Percentiles rank a stretch among this genome's conserved stretches.
Evolutionary conservation across 352 stramenopile genomes (phyloP).

Genomic region (Phytophthora sp.): DNA sequence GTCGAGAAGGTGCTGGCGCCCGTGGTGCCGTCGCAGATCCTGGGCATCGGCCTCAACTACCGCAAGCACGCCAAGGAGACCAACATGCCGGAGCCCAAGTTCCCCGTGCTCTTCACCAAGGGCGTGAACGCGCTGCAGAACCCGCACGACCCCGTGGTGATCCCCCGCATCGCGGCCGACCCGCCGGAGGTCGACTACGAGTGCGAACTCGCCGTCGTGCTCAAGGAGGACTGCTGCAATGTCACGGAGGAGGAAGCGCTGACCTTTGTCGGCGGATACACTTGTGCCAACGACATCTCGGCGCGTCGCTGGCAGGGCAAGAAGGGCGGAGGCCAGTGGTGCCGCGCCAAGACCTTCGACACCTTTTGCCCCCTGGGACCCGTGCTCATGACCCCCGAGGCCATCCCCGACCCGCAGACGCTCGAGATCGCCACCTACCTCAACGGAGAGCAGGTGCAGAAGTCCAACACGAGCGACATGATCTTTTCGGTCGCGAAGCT

Average conservation of each 20-base stretch:
- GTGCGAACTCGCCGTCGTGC: slow-evolving; percentile 90
- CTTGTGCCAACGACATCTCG: slow-evolving; percentile 89
- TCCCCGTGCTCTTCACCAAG: slow-evolving; percentile 91
- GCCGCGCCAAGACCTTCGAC: slow-evolving; percentile 90
- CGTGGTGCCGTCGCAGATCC: slow-evolving; percentile 82
- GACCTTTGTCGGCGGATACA: slow-evolving; percentile 89
- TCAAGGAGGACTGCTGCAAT: slow-evolving; percentile 83
- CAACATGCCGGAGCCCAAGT: slow-evolving; percentile 83
- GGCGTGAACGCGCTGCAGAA: slow-evolving; percentile 79
- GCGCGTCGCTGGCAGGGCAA: slow-evolving; percentile 89
- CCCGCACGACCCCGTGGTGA: slow-evolving; percentile 78
- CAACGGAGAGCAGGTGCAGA: slow-evolving; percentile 86
- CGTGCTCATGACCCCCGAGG: slow-evolving; percentile 77
- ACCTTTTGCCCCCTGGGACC: slow-evolving; percentile 91
- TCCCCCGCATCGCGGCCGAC: slow-evolving; percentile 72
- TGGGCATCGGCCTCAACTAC: slow-evolving; percentile 92
- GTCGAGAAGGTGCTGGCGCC: slow-evolving; percentile 81
- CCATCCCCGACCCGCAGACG: slow-evolving; percentile 78
- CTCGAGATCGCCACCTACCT: slow-evolving; percentile 82
- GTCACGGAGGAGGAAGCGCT: slow-evolving; percentile 85
- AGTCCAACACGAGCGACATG: slow-evolving; percentile 91
- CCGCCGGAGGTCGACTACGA: slow-evolving; percentile 91
- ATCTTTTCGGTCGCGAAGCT: slow-evolving; percentile 90
- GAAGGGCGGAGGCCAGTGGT: slow-evolving; percentile 89
- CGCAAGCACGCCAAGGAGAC: slow-evolving; percentile 88